These are phyloP conservation scores for Cyclanthera cordifolia DNA, from an alignment of 306 rosid species.

Conservation along the genomic window DNA sequence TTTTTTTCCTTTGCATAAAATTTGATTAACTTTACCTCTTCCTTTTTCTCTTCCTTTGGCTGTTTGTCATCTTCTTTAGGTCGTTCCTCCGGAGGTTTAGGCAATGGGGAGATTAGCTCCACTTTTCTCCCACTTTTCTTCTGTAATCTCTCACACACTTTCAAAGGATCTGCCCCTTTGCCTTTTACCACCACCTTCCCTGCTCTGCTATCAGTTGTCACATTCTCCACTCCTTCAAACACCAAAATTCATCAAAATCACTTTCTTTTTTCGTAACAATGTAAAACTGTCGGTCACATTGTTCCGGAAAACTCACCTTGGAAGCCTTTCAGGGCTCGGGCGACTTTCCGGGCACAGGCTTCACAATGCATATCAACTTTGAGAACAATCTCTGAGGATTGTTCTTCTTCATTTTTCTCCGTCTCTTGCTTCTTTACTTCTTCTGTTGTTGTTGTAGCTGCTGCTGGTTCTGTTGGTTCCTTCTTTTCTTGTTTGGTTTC, in stretches of 20 bases:
- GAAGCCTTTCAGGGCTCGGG: slow-evolving; percentile 77
- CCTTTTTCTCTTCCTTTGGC: slow-evolving; percentile 48
- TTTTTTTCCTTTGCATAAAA: neutral
- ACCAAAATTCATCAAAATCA: neutral
- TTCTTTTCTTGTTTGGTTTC: neutral
- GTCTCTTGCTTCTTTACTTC: slow-evolving; percentile 20
- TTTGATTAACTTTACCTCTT: slow-evolving; percentile 50
- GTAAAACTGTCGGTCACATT: neutral
- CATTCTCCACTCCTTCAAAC: slow-evolving; percentile 18
- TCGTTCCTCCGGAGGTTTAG: slow-evolving; percentile 46
- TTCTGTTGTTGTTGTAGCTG: neutral
- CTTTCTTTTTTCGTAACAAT: neutral
- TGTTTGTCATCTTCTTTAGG: slow-evolving; percentile 35
- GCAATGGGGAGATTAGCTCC: slow-evolving; percentile 31
- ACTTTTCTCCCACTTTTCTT: slow-evolving; percentile 23
- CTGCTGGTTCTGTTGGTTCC: neutral
- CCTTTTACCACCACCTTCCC: slow-evolving; percentile 24
- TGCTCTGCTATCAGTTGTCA: slow-evolving; percentile 13
- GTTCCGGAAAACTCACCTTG: slow-evolving; percentile 34
- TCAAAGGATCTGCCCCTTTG: slow-evolving; percentile 15
- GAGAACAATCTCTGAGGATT: slow-evolving; percentile 54
- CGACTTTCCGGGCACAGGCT: slow-evolving; percentile 88
- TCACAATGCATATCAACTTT: slow-evolving; percentile 97
- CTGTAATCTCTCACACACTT: slow-evolving; percentile 16
- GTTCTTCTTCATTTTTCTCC: slow-evolving; percentile 35